Evolutionary conservation across 768 basidiomycete genomes (phyloP), one percentile per base, ranked within the genome.

Genomic region (Kwoniella shandongensis): DNA sequence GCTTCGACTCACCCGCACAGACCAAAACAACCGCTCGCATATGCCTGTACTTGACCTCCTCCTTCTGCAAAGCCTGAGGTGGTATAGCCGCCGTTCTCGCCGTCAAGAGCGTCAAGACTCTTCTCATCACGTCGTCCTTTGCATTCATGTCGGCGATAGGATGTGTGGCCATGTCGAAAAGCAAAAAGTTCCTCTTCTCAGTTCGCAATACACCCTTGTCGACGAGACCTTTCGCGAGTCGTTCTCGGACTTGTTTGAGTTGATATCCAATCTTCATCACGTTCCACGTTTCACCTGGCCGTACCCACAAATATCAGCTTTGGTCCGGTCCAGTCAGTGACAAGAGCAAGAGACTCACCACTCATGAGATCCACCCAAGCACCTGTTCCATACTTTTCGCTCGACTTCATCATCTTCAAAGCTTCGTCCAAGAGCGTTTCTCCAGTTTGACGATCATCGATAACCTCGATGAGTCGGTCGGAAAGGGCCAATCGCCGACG

Each of bases 91-190:
- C 82, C 3, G 92, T 94, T 3, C 86, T 85, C 2, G 88, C 82
- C 10, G 91, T 91, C 69, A 97, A 82, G 22, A 97, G 83, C 13
- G 85, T 76, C 44, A 89, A 82, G 26, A 87, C 81, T 29, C 93
- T 87, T 13, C 80, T 77, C 72, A 97, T 81, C 69, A 98, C 83
- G 56, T 82, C 81, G 72, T 92, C 91, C 74, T 98, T 98, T 8
- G 86, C 86, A 56, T 89, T 87, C 12, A 89, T 83, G 77, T 97
- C 93, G 6, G 93, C 90, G 47, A 98, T 88, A 1, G 94, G 96
- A 76, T 99, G 94, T 0, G 94, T 99, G 17, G 96, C 94, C 94
- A 99, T 99, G 80, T 99, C 94, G 79, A 99, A 99, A 27, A 99
- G 81, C 47, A 99, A 83, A 78, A 99, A 99, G 77, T 98, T 98